phyloP scores from a whole-genome alignment of 495 filamentous ascomycete species.

The Penicillium argentinense region DNA sequence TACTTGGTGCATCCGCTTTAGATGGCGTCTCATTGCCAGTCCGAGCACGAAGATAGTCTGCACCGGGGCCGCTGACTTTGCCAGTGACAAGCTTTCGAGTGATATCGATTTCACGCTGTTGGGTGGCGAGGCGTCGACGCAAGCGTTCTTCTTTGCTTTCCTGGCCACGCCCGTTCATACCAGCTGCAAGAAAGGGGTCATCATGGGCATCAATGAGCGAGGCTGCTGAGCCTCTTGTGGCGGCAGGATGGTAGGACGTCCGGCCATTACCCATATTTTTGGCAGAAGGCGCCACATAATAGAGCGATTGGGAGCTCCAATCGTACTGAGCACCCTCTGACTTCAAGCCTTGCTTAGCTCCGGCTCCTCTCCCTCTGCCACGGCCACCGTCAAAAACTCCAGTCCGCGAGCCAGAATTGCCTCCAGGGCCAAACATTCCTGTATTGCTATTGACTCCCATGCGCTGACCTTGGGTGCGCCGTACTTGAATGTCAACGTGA shows the following conservation, averaged over 20 bases:
- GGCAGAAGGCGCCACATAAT: constrained; percentile 53
- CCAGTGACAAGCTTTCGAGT: constrained; percentile 62
- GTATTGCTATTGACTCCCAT: constrained; percentile 75
- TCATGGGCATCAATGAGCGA: constrained; percentile 68
- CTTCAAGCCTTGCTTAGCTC: constrained; percentile 35
- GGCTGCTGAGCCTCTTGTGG: constrained; percentile 51
- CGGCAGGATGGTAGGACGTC: constrained; percentile 23
- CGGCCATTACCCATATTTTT: constrained; percentile 26
- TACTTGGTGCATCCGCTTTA: constrained; percentile 2
- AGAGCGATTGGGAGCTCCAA: constrained; percentile 53
- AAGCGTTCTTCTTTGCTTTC: constrained; percentile 64
- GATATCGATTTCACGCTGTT: constrained; percentile 81
- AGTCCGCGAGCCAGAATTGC: constrained; percentile 42
- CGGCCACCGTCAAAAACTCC: constrained; percentile 41
- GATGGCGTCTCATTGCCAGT: constrained; percentile 22
- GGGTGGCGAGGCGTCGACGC: constrained; percentile 64
- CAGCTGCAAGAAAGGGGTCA: constrained; percentile 53
- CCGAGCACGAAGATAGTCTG: constrained; percentile 70
- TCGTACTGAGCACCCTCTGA: constrained; percentile 59
- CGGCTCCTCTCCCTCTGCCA: constrained; percentile 20
- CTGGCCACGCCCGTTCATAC: constrained; percentile 43
- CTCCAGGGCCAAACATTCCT: constrained; percentile 49
- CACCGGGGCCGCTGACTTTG: constrained; percentile 65
- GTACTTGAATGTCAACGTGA: constrained; percentile 77
- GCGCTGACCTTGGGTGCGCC: constrained; percentile 65